A percentile compares a stretch with the other conserved stretches of the same genome.
phyloP scores from a whole-genome alignment of 192 early-diverging fungal genomes.

The Funneliformis geosporum region DNA sequence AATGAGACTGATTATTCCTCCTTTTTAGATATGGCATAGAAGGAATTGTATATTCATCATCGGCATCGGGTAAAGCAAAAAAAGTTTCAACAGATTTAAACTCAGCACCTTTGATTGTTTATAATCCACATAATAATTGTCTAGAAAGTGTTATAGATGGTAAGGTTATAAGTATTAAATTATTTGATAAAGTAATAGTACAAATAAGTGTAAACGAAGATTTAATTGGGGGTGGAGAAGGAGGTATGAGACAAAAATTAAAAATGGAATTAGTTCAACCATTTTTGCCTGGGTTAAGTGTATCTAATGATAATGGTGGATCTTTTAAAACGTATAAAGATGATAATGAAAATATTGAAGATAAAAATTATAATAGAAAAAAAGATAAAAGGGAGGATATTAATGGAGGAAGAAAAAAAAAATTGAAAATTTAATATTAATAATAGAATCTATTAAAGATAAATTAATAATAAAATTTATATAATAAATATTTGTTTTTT shows the following conservation, averaged over 20 bases:
- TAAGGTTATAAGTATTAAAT: conserved; percentile 54
- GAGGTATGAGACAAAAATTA: conserved; percentile 64
- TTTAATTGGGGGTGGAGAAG: conserved; percentile 49
- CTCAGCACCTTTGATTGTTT: conserved; percentile 35
- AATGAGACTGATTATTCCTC: neutral
- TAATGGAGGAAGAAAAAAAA: no score
- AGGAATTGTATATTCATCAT: conserved; percentile 79
- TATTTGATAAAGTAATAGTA: conserved; percentile 84
- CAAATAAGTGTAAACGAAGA: conserved; percentile 63
- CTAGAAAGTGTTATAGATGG: conserved; percentile 37
- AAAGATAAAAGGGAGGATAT: no score
- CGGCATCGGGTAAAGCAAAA: conserved; percentile 35
- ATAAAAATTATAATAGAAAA: no score
- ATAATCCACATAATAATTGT: conserved; percentile 48
- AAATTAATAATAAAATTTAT: no score
- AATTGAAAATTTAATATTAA: no score
- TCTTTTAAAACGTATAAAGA: neutral
- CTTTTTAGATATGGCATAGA: conserved; percentile 77
- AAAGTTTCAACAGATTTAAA: conserved; percentile 26
- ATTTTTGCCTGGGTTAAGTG: conserved; percentile 54
- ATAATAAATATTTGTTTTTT: no score
- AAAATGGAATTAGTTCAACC: conserved; percentile 60
- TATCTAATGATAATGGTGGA: conserved; percentile 21
- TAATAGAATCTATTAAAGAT: no score
- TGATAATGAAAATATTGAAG: neutral